phyloP scores from a whole-genome alignment of 2,329 filamentous ascomycete genomes.

The Phoma herbarum region DNA sequence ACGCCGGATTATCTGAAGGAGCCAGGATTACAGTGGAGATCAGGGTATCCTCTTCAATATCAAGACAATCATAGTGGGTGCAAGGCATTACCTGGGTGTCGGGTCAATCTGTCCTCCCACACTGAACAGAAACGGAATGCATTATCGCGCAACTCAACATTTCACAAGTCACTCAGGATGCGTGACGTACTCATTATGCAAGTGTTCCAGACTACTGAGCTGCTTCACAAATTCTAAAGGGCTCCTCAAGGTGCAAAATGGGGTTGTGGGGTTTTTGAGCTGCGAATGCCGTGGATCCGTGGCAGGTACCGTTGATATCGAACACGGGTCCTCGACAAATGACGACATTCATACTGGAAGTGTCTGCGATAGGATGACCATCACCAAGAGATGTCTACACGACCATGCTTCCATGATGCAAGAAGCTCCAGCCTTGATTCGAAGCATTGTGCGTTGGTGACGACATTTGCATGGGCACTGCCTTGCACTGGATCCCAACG shows the following conservation, averaged over 20 bases:
- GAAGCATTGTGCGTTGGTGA: conserved; percentile 1
- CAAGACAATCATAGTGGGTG: conserved; percentile 1
- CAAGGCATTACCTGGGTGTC: conserved; percentile 3
- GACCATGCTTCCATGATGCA: conserved; percentile 4
- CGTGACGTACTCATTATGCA: neutral
- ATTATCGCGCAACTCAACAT: neutral
- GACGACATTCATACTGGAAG: conserved; percentile 16
- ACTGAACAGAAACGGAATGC: neutral
- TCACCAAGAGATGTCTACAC: neutral
- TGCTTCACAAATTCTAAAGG: neutral
- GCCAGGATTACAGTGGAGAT: conserved; percentile 9
- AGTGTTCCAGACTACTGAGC: neutral
- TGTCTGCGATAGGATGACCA: neutral
- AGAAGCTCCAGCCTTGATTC: conserved; percentile 5
- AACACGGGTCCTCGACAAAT: conserved; percentile 12
- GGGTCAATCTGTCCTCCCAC: conserved; percentile 5
- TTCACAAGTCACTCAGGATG: neutral
- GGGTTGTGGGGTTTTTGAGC: conserved; percentile 7
- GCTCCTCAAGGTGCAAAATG: conserved; percentile 1
- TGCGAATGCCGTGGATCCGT: conserved; percentile 14
- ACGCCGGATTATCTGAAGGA: conserved; percentile 13
- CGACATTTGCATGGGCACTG: conserved; percentile 14
- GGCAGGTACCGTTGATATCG: conserved; percentile 10
- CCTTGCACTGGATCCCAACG: conserved; percentile 7
- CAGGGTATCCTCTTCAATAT: conserved; percentile 4